These are phyloP conservation scores for Chaetomium globosum DNA, from an alignment of 2,329 filamentous ascomycete genomes.

Conservation along the genomic window DNA sequence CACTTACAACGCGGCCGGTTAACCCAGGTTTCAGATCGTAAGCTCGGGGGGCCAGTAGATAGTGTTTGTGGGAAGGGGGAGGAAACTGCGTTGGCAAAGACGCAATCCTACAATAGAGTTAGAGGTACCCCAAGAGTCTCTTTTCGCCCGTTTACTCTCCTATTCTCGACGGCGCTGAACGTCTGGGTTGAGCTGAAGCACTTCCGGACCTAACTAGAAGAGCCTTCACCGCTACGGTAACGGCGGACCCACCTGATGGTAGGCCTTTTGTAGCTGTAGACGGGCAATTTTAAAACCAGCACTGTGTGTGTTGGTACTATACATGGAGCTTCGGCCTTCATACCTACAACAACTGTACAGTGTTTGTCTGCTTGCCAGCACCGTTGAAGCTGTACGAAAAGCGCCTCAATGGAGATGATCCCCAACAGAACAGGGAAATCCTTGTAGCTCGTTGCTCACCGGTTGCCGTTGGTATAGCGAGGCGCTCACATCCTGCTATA, in stretches of 20 bases:
- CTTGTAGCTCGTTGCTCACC: background rate
- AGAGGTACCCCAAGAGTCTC: background rate
- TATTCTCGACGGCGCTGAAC: background rate
- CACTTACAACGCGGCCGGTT: background rate
- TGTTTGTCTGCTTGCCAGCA: background rate
- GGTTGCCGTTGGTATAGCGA: background rate
- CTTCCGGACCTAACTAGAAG: background rate
- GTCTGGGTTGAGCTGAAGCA: background rate
- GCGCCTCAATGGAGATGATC: background rate
- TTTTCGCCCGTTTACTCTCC: background rate
- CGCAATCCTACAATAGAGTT: background rate
- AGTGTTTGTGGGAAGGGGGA: background rate
- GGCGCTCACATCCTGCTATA: too few relatives aligned
- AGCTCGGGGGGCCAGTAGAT: background rate
- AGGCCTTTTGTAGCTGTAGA: background rate
- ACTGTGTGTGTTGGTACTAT: background rate
- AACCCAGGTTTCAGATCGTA: background rate
- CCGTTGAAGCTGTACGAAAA: background rate
- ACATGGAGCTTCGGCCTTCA: background rate
- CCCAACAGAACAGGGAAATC: background rate
- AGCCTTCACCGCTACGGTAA: background rate
- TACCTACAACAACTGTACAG: background rate
- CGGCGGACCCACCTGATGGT: background rate
- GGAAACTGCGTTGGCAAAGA: background rate
- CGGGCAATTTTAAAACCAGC: background rate